Percentiles rank a stretch among this genome's conserved stretches.
These are phyloP conservation scores for Rhazya stricta DNA, from an alignment of 257 asterid species.

Conservation along the genomic window DNA sequence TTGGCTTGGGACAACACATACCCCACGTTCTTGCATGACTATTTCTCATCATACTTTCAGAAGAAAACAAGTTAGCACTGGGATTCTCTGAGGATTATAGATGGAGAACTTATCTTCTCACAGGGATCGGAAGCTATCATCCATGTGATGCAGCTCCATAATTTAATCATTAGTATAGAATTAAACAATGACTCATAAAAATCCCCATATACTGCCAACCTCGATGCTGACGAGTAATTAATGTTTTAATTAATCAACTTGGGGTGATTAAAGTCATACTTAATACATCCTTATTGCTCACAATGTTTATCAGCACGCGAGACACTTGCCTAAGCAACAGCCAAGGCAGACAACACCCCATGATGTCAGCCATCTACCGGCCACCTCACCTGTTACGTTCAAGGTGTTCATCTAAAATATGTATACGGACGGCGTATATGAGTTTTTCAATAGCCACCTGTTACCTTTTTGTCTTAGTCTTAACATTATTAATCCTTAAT, in stretches of 20 bases:
- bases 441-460: background rate
- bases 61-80: constrained; percentile 24
- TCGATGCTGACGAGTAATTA: background rate
- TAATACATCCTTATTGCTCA: background rate
- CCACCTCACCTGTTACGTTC: constrained; percentile 5
- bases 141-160: constrained; percentile 27
- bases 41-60: background rate
- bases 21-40: constrained; percentile 27
- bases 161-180: constrained; percentile 13
- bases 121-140: constrained; percentile 28
- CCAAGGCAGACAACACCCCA: background rate
- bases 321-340: constrained; percentile 18
- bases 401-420: background rate
- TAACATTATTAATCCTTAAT: background rate
- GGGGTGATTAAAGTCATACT: background rate
- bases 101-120: constrained; percentile 14
- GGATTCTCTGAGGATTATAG: constrained; percentile 22
- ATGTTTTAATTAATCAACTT: background rate
- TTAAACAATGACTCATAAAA: background rate
- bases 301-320: constrained; percentile 1
- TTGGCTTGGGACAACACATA: constrained; percentile 8
- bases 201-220: constrained; percentile 12
- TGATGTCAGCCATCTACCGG: constrained; percentile 12
- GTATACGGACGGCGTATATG: constrained; percentile 2
- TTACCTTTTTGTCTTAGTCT: background rate